Evolutionary conservation across 345 rosid genomes (phyloP).

Genomic region (Sisymbrium altissimum): DNA sequence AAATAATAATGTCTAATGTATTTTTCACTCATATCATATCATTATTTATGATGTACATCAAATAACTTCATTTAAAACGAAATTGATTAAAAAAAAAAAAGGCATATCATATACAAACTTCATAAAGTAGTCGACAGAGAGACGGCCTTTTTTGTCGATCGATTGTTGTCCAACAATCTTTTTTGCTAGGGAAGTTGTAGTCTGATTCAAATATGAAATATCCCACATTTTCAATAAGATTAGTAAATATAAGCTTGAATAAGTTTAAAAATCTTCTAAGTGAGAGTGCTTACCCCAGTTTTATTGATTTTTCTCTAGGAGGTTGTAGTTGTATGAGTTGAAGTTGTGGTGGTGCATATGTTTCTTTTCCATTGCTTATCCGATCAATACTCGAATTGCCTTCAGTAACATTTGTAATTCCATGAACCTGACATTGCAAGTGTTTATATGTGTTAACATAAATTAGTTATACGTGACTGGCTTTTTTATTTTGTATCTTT

Average conservation of each 20-base stretch:
- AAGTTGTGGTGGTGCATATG: constrained; percentile 5
- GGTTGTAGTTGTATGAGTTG: constrained; percentile 12
- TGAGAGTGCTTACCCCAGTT: constrained; percentile 19
- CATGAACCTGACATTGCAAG: constrained; percentile 11
- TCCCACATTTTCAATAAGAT: neutral
- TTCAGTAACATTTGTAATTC: neutral
- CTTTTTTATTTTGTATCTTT: neutral
- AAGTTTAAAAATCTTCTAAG: neutral
- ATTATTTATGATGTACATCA: constrained; percentile 4
- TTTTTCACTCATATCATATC: constrained; percentile 9
- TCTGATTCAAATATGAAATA: constrained; percentile 23
- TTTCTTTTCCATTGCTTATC: neutral
- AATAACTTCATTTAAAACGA: neutral
- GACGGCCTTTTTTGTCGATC: neutral
- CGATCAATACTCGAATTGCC: constrained; percentile 18
- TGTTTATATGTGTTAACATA: neutral
- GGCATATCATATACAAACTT: constrained; percentile 17
- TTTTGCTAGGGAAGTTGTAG: constrained; percentile 26
- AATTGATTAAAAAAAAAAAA: neutral
- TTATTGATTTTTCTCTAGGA: constrained; percentile 25
- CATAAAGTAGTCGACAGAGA: neutral
- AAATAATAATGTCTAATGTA: neutral
- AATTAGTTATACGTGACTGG: neutral
- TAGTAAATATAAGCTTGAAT: neutral
- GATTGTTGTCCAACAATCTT: neutral